Evolutionary conservation across 2,329 filamentous ascomycete genomes (phyloP).

Genomic region (Fusarium veterinarium): DNA sequence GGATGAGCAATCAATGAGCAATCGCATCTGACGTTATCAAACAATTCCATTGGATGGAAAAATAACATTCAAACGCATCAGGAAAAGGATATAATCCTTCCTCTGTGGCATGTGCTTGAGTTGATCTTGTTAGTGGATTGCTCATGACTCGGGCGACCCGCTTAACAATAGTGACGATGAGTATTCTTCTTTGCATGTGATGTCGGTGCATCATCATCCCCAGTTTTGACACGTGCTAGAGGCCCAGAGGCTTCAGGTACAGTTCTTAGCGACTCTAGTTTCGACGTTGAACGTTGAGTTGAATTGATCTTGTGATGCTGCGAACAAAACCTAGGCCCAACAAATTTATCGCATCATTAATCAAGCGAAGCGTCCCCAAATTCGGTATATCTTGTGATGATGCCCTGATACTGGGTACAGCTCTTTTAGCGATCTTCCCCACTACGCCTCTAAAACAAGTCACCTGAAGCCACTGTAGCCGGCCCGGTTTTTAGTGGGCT

Average conservation of each 20-base stretch:
- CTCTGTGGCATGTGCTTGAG: conserved; percentile 17
- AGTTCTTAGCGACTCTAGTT: conserved; percentile 7
- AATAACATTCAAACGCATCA: conserved; percentile 31
- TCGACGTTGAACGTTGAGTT: conserved; percentile 3
- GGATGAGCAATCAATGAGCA: conserved; percentile 25
- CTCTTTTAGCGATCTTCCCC: conserved; percentile 40
- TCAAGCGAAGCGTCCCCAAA: conserved; percentile 7
- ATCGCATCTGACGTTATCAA: conserved; percentile 23
- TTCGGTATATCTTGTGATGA: conserved; percentile 16
- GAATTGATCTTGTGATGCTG: conserved; percentile 31
- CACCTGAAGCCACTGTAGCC: conserved; percentile 38
- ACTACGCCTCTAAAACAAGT: conserved; percentile 27
- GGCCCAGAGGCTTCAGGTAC: conserved; percentile 27
- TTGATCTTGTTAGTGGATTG: conserved; percentile 32
- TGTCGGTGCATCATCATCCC: conserved; percentile 34
- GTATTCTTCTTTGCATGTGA: conserved; percentile 41
- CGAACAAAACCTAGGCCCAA: not conserved
- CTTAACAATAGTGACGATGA: conserved; percentile 28
- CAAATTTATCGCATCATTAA: conserved; percentile 8
- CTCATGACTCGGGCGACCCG: conserved; percentile 34
- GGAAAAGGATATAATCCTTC: conserved; percentile 26
- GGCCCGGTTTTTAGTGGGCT: conserved; percentile 41
- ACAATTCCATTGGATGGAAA: conserved; percentile 28
- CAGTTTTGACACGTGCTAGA: conserved; percentile 46
- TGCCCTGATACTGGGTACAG: conserved; percentile 8